Evolutionary conservation across 768 basidiomycete species (phyloP).

Genomic region (Saitozyma podzolica): DNA sequence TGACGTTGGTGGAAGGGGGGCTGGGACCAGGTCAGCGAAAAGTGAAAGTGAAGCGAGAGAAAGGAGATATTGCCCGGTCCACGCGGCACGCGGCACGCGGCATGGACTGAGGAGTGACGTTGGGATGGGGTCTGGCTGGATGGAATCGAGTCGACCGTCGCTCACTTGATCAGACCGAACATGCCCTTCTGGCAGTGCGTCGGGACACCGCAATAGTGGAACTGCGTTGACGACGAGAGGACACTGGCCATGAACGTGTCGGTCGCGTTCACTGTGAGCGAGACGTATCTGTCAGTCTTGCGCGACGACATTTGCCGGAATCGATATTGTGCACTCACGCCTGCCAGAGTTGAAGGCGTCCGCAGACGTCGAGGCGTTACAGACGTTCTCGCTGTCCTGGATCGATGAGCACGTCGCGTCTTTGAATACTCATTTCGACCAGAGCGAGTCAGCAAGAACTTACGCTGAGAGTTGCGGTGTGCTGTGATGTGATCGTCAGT

Average conservation of each 20-base stretch:
- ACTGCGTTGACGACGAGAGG: conserved; percentile 15
- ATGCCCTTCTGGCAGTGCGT: conserved; percentile 36
- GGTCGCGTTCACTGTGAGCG: conserved; percentile 34
- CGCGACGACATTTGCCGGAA: neutral
- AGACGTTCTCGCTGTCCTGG: conserved; percentile 17
- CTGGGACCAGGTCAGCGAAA: conserved; percentile 10
- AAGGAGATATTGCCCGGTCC: too few relatives aligned
- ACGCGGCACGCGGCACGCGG: too few relatives aligned
- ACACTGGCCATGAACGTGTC: conserved; percentile 22
- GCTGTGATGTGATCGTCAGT: conserved; percentile 6
- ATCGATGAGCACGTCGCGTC: too few relatives aligned
- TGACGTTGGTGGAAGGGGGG: conserved; percentile 24
- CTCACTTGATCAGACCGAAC: conserved; percentile 39
- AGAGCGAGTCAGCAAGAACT: too few relatives aligned
- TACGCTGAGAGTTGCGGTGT: conserved; percentile 14
- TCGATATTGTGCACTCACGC: conserved; percentile 21
- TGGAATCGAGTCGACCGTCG: neutral
- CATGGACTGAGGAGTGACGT: neutral
- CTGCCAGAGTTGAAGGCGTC: conserved; percentile 37
- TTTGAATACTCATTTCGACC: too few relatives aligned
- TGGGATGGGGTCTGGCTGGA: conserved; percentile 3
- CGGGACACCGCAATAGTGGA: conserved; percentile 38
- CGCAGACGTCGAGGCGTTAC: conserved; percentile 31
- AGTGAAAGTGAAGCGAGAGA: neutral
- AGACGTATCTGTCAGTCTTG: neutral